These are phyloP conservation scores for Cochlearia excelsa DNA, from an alignment of 345 rosid genomes.

Conservation along the genomic window DNA sequence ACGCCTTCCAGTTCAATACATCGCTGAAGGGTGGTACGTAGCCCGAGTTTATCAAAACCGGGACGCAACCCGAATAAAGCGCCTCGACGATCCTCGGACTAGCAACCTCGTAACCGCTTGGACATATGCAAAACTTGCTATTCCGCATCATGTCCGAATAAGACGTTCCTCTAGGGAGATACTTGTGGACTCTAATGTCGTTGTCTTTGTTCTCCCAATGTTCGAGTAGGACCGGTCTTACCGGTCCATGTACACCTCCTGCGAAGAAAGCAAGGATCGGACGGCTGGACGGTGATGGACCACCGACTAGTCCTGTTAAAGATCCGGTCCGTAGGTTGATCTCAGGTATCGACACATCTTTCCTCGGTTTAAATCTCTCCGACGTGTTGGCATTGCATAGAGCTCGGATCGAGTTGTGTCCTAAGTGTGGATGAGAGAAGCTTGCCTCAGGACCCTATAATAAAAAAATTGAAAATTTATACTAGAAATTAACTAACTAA, in stretches of 20 bases:
- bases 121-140: slow-evolving; percentile 84
- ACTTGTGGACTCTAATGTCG: slow-evolving; percentile 57
- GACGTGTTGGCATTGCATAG: slow-evolving; percentile 91
- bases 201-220: slow-evolving; percentile 84
- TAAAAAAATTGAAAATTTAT: not conserved
- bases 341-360: slow-evolving; percentile 84
- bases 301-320: slow-evolving; percentile 60
- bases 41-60: slow-evolving; percentile 74
- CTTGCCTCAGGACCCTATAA: slow-evolving; percentile 49
- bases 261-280: slow-evolving; percentile 87
- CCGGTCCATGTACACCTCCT: slow-evolving; percentile 90
- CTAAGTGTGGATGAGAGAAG: slow-evolving; percentile 48
- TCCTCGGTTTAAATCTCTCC: slow-evolving; percentile 68
- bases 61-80: slow-evolving; percentile 78
- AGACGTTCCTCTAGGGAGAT: slow-evolving; percentile 68
- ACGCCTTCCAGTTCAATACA: slow-evolving; percentile 75
- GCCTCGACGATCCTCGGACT: slow-evolving; percentile 89
- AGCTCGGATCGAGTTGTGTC: slow-evolving; percentile 61
- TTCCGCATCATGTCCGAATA: slow-evolving; percentile 72
- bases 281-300: slow-evolving; percentile 74
- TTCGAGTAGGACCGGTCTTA: slow-evolving; percentile 71
- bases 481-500: not conserved
- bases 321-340: slow-evolving; percentile 63
- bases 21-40: slow-evolving; percentile 89
- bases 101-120: slow-evolving; percentile 93